Evolutionary conservation across 345 rosid species (phyloP).

Genomic region (Populus ilicifolia): DNA sequence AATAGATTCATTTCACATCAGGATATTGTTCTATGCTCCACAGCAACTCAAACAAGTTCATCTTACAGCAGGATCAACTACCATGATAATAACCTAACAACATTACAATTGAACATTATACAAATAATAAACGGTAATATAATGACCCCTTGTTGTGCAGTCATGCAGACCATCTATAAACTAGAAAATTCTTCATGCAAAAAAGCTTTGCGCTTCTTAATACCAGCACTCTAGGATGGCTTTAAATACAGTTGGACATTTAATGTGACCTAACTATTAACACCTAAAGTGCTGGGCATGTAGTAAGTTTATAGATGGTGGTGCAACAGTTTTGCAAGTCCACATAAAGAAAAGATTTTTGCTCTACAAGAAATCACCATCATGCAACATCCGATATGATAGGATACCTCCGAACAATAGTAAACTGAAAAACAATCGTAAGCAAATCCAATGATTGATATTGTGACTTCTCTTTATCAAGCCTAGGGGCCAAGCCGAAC

Average conservation of each 20-base stretch:
- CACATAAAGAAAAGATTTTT: neutral
- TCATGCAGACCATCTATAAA: neutral
- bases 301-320: neutral
- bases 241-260: neutral
- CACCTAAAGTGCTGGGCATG: neutral
- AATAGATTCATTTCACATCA: neutral
- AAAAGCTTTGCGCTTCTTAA: neutral
- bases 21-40: neutral
- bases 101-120: neutral
- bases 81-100: neutral
- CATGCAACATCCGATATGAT: neutral
- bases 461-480: neutral
- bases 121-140: neutral
- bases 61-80: neutral
- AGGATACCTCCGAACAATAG: neutral
- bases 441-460: neutral
- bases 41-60: neutral
- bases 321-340: neutral
- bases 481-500: neutral
- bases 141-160: neutral
- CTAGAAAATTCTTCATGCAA: neutral
- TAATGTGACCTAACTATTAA: slow-evolving; percentile 8
- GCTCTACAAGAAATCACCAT: neutral
- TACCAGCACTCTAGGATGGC: neutral
- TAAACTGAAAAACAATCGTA: neutral